Evolutionary conservation across 306 rosid genomes (phyloP), one percentile per base, ranked within the genome.

Genomic region (Lablab purpureus): DNA sequence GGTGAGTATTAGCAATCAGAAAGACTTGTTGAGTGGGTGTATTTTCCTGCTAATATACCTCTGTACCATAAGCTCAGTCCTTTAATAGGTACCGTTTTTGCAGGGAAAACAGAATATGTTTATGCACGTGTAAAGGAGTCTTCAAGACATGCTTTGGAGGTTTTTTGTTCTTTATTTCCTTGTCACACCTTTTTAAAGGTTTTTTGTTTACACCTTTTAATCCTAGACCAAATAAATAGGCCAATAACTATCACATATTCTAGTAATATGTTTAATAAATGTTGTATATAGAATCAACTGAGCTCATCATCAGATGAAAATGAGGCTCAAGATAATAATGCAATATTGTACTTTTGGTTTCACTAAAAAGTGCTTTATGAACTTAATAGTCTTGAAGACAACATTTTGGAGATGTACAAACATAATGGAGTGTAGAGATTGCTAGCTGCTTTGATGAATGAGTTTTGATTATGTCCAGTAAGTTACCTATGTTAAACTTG

Each of bases 21-120:
- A 50, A 9, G 47, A 56, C 66, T 45, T 78, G 64, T 65, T 25
- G 45, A 13, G 56, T 65, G 52, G 43, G 49, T 69, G 19, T 75
- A 43, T 14, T 77, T 70, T 69, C n/a, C 52, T 60, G 19, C 58
- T 30, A 56, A 74, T 56, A 19, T 45, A 37, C 69, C 9, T 13
- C 67, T 66, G 71, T 62, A 22, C 41, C 80, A 47, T 64, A 45
- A 32, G 34, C 18, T 43, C 49, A 30, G n/a, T n/a, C 40, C 62
- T 76, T 28, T 58, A 17, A 50, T 43, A 27, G 47, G 64, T 45
- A 27, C 47, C 68, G 80, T 30, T 73, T 11, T 83, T 91, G 83
- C 91, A 91, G 97, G 99, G 71, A 94, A 94, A 88, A 91, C 97
- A 66, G 97, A 94, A 81, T 91, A 94, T 87, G 80, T 94, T 56